phyloP scores from a whole-genome alignment of 2,329 filamentous ascomycete species.

The Epichloe sibirici region DNA sequence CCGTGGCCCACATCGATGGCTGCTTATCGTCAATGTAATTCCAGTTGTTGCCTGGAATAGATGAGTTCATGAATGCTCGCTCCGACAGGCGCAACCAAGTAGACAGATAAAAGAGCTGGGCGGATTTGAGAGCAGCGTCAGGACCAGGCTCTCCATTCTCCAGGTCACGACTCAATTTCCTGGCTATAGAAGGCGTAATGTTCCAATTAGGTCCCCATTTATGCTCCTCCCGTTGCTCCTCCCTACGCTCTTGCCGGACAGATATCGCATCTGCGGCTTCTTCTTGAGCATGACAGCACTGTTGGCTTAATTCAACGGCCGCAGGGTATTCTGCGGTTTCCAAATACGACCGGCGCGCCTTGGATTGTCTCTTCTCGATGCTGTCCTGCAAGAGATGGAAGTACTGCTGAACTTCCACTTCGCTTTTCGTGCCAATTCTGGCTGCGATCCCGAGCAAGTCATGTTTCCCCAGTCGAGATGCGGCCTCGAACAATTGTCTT shows the following conservation, averaged over 20 bases:
- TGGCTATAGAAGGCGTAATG: constrained; percentile 34
- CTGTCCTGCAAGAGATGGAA: constrained; percentile 47
- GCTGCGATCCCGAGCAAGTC: constrained; percentile 49
- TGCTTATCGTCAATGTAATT: constrained; percentile 41
- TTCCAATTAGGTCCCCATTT: constrained; percentile 57
- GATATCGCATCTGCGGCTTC: constrained; percentile 54
- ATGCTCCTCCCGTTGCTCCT: constrained; percentile 45
- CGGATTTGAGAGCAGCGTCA: constrained; percentile 29
- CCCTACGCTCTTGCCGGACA: constrained; percentile 49
- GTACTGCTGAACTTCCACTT: constrained; percentile 61
- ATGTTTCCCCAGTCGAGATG: constrained; percentile 52
- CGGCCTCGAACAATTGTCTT: constrained; percentile 50
- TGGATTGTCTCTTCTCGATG: constrained; percentile 27
- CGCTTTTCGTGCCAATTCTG: constrained; percentile 57
- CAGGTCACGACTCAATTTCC: constrained; percentile 13
- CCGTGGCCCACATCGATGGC: constrained; percentile 62
- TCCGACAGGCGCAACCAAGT: constrained; percentile 54
- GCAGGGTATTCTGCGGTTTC: constrained; percentile 50
- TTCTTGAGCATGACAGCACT: constrained; percentile 56
- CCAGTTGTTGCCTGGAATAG: constrained; percentile 55
- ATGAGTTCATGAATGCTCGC: constrained; percentile 64
- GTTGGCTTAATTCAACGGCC: constrained; percentile 57
- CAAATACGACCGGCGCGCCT: constrained; percentile 20
- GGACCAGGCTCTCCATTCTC: constrained; percentile 1
- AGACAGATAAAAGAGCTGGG: constrained; percentile 43